Percentiles rank a stretch among this genome's conserved stretches.
Conservation (phyloP, 2,329 filamentous ascomycete genomes). For the Botrytis byssoidea region DNA sequence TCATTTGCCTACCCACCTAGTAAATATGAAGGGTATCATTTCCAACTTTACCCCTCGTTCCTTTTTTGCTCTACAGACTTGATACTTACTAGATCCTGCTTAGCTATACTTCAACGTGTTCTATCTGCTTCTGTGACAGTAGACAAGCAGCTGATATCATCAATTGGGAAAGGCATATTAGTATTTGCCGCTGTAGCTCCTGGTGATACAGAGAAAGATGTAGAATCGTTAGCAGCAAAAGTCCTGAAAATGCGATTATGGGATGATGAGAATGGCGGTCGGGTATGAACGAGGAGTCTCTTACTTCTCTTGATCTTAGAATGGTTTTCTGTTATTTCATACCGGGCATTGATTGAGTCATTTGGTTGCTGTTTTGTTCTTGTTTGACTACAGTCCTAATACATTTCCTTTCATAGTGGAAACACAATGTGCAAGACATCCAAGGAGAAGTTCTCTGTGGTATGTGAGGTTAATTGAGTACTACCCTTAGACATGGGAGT, state of each 20-base stretch:
- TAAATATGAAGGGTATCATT: slow-evolving; percentile 41
- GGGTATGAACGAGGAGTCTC: slow-evolving; percentile 29
- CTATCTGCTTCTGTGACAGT: slow-evolving; percentile 95
- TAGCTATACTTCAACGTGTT: slow-evolving; percentile 90
- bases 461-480: slow-evolving; percentile 43
- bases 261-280: slow-evolving; percentile 47
- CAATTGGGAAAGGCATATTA: slow-evolving; percentile 84
- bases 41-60: neutral
- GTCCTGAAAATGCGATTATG: slow-evolving; percentile 86
- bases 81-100: slow-evolving; percentile 25
- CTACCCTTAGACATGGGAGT: neutral
- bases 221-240: slow-evolving; percentile 79
- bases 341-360: neutral
- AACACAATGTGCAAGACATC: slow-evolving; percentile 83
- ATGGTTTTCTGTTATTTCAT: neutral
- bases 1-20: neutral
- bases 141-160: slow-evolving; percentile 84
- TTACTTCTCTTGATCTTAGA: neutral
- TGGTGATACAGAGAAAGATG: slow-evolving; percentile 86
- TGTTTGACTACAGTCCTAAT: slow-evolving; percentile 23
- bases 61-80: slow-evolving; percentile 16
- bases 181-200: slow-evolving; percentile 90
- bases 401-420: slow-evolving; percentile 64
- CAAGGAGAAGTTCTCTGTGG: slow-evolving; percentile 91
- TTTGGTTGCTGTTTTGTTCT: neutral